A percentile compares a stretch with the other conserved stretches of the same genome.
Evolutionary conservation across 1,284 basidiomycete species (phyloP).

Genomic region (Cutaneotrichosporon arboriforme): DNA sequence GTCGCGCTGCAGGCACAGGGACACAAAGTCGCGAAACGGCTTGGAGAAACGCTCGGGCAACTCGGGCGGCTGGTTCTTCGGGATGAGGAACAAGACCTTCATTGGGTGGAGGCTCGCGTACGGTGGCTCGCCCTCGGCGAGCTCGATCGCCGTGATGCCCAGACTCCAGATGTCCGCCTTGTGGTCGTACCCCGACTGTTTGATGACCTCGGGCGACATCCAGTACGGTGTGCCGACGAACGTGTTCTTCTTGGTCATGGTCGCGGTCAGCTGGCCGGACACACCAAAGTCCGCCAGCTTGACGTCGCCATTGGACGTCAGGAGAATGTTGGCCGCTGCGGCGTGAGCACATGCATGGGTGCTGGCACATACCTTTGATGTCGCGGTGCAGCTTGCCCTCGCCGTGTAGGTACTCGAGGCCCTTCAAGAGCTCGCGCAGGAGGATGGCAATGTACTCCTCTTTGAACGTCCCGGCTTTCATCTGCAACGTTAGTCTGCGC

Average conservation of each 20-base stretch:
- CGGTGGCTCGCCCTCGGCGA: constrained; percentile 94
- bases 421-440: constrained; percentile 80
- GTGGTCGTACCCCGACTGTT: constrained; percentile 97
- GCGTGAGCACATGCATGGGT: background rate
- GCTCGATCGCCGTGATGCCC: constrained; percentile 91
- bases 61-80: constrained; percentile 90
- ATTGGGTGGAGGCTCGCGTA: constrained; percentile 98
- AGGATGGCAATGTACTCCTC: constrained; percentile 99
- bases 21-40: constrained; percentile 88
- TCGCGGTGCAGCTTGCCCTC: constrained; percentile 97
- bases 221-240: constrained; percentile 96
- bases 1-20: constrained; percentile 87
- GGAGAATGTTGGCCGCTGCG: constrained; percentile 85
- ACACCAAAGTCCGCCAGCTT: constrained; percentile 99
- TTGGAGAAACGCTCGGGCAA: constrained; percentile 82
- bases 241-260: constrained; percentile 97
- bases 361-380: constrained; percentile 71
- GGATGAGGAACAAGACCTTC: constrained; percentile 98
- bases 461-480: constrained; percentile 94
- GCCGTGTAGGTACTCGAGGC: constrained; percentile 85
- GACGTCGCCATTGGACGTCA: constrained; percentile 88
- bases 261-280: constrained; percentile 94
- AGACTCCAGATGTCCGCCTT: constrained; percentile 98
- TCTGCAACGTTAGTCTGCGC: constrained; percentile 53
- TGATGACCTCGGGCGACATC: constrained; percentile 99